phyloP scores from a whole-genome alignment of 2,329 filamentous ascomycete genomes.

The Huntiella savannae region DNA sequence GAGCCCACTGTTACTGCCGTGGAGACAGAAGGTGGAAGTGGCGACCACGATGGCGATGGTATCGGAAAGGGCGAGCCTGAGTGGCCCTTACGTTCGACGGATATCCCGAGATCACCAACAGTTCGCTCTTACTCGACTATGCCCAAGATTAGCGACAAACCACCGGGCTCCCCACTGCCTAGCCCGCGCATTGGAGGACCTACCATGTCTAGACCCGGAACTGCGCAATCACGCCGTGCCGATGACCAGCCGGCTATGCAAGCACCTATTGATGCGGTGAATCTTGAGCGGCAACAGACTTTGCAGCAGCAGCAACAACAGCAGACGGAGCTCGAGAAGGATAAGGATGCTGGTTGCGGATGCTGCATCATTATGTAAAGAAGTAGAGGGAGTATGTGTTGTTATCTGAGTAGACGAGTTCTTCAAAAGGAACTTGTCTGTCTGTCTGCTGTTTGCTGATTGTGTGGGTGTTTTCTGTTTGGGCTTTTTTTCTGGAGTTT shows the following conservation, averaged over 20 bases:
- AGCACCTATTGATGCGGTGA: neutral
- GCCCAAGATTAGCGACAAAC: conserved; percentile 34
- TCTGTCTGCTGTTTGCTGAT: neutral
- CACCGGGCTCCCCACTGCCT: conserved; percentile 16
- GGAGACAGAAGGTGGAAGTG: conserved; percentile 12
- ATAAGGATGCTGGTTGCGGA: conserved; percentile 27
- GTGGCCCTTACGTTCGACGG: conserved; percentile 38
- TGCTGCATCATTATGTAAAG: conserved; percentile 32
- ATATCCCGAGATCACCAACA: conserved; percentile 22
- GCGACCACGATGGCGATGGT: conserved; percentile 2
- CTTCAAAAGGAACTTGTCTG: neutral
- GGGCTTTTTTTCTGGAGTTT: conserved; percentile 1
- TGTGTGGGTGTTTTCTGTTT: conserved; percentile 5
- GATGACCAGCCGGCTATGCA: neutral
- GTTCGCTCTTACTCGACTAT: conserved; percentile 42
- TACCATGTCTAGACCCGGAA: conserved; percentile 3
- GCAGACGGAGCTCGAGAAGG: conserved; percentile 17
- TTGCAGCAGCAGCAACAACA: conserved; percentile 21
- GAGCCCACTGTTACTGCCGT: conserved; percentile 14
- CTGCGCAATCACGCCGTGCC: neutral
- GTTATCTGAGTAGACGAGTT: neutral
- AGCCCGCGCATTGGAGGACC: conserved; percentile 16
- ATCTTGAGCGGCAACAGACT: conserved; percentile 13
- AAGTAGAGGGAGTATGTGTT: neutral
- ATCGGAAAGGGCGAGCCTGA: neutral